Base-by-base conservation (phyloP, 805 yeast species). In the Yamadazyma ubonensis region DNA sequence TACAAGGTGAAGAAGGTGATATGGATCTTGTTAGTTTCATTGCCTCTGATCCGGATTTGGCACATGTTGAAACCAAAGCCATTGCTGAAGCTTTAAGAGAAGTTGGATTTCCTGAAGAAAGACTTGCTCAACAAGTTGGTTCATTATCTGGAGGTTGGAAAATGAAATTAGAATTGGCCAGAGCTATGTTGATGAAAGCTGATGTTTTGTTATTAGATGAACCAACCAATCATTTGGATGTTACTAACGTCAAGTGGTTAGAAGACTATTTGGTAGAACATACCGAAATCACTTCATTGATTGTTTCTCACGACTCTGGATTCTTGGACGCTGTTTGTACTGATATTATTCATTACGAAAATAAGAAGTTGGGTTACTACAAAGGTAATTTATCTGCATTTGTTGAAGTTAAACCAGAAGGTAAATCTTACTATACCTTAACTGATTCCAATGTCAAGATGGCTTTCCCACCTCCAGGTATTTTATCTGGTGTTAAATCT, bases 101-200 rank as follows among this genome's bases (percentile, higher is more conserved):
- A 36, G 98, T 91, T 63, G 98, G 98, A 2, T 91, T 91, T 64
- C 83, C 93, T 51, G 93, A 84, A 41, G 91, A 83, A 58, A 81
- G 96, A 71, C 78, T 95, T 61, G 76, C 78, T 21, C 97, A 90
- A 68, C 78, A 86, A 33, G 96, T 93, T 42, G 96, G 96, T 28
- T 86, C 97, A 2, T 72, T 91, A 44, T 87, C 96, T 31, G 99
- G 99, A 66, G 99, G 99, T 65, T 91, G 99, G 99, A 93, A 93
- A 70, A 91, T 91, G 99, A 91, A 91, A 70, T 77, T 91, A 52
- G 98, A 90, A 68, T 75, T 91, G 57, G 99, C 98, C n/a, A 83
- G 97, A 71, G 99, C 98, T 26, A 90, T 91, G 96, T 73, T 91
- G 53, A 86, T 89, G 88, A 88, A 83, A 65, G 99, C 98, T 25